These are phyloP conservation scores for Quercus aquifolioides DNA, from an alignment of 306 rosid species.

Conservation along the genomic window DNA sequence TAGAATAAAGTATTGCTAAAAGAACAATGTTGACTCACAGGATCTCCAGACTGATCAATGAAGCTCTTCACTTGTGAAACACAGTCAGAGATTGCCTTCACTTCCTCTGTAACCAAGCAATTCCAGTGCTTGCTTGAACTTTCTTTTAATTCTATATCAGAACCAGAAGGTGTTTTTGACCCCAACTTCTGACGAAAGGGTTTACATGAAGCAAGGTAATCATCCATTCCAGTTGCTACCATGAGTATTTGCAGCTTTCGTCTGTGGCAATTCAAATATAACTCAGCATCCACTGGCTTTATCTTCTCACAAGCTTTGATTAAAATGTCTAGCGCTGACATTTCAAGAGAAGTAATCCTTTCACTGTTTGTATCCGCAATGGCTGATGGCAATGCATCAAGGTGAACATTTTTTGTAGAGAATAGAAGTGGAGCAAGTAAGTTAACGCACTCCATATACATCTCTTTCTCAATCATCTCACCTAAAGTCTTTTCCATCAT, in stretches of 20 bases:
- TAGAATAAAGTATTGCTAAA: constrained; percentile 16
- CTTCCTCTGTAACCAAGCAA: constrained; percentile 75
- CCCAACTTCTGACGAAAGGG: constrained; percentile 41
- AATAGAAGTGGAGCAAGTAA: constrained; percentile 86
- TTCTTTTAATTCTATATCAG: constrained; percentile 60
- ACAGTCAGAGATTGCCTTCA: constrained; percentile 79
- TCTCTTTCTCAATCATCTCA: constrained; percentile 75
- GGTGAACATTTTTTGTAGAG: constrained; percentile 59
- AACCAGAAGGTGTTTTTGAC: constrained; percentile 35
- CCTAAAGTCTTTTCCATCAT: constrained; percentile 77
- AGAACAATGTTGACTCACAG: constrained; percentile 49
- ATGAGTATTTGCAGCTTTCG: constrained; percentile 84
- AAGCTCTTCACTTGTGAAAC: constrained; percentile 74
- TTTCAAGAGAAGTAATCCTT: constrained; percentile 58
- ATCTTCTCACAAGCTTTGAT: constrained; percentile 82
- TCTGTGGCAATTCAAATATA: constrained; percentile 71
- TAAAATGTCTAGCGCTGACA: constrained; percentile 81
- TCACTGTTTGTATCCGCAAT: constrained; percentile 52
- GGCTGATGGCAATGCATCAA: constrained; percentile 57
- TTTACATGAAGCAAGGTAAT: constrained; percentile 50
- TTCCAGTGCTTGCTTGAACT: constrained; percentile 56
- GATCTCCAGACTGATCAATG: constrained; percentile 48
- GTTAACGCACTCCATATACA: constrained; percentile 61
- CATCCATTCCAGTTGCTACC: constrained; percentile 67
- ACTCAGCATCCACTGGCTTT: constrained; percentile 62